These are phyloP conservation scores for Acanthamoeba lenticulata DNA, from an alignment of 208 protist species.

Conservation along the genomic window DNA sequence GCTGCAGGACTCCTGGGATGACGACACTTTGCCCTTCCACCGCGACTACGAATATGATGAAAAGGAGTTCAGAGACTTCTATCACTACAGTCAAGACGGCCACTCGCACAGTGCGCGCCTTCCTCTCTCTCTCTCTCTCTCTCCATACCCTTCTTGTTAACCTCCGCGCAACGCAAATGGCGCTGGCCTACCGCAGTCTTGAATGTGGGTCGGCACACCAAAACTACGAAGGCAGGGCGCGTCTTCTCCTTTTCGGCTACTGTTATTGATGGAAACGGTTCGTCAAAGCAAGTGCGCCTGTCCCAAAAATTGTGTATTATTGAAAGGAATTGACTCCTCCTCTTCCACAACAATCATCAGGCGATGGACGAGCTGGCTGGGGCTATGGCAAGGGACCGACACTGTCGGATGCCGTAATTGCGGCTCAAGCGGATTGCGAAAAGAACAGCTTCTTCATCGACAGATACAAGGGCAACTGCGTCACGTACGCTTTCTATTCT, in stretches of 20 bases:
- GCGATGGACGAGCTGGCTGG: slow-evolving; percentile 14
- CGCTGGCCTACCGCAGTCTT: neutral
- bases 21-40: slow-evolving; percentile 1
- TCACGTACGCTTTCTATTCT: neutral
- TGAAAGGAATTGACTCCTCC: neutral
- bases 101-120: neutral
- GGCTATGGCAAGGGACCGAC: slow-evolving; percentile 30
- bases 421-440: slow-evolving; percentile 3
- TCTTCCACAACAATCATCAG: neutral
- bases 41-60: slow-evolving; percentile 28
- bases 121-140: slow-evolving; percentile 7
- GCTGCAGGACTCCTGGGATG: slow-evolving; percentile 16
- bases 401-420: slow-evolving; percentile 2
- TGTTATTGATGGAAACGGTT: slow-evolving; percentile 40
- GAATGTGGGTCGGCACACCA: slow-evolving; percentile 37
- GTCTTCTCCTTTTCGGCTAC: slow-evolving; percentile 44
- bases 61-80: neutral
- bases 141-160: neutral
- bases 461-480: slow-evolving; percentile 22
- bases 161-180: neutral
- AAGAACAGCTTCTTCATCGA: slow-evolving; percentile 54
- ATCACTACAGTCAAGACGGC: slow-evolving; percentile 12
- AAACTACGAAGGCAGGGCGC: slow-evolving; percentile 16
- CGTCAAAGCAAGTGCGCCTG: neutral
- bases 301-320: neutral